Conservation (phyloP, 208 protist genomes). For the Borovskyia barvae region DNA sequence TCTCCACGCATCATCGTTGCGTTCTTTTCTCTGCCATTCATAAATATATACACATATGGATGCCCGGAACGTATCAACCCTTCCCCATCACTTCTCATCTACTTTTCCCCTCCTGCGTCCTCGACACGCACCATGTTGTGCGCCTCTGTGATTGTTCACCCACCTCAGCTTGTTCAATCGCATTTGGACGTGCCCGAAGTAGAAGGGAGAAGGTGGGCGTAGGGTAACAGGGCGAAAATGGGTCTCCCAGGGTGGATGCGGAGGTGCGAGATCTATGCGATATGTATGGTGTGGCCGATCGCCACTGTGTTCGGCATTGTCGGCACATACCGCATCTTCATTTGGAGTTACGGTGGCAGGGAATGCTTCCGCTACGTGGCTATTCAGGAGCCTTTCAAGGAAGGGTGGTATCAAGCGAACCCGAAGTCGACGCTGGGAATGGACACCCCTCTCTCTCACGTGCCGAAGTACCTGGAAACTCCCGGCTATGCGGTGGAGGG, state of each 20-base stretch:
- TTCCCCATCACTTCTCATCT: too few species aligned
- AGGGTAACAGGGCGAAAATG: too few species aligned
- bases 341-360: constrained; percentile 86
- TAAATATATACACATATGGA: too few species aligned
- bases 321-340: constrained; percentile 72
- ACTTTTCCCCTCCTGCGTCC: too few species aligned
- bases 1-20: too few species aligned
- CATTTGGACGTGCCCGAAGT: too few species aligned
- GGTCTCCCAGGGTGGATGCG: constrained; percentile 68
- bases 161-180: background rate
- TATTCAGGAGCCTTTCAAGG: constrained; percentile 83
- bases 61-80: too few species aligned
- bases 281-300: constrained; percentile 85
- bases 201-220: too few species aligned
- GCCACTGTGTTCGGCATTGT: constrained; percentile 59
- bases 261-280: constrained; percentile 77
- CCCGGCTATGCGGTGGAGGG: constrained; percentile 48
- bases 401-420: constrained; percentile 87
- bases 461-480: constrained; percentile 83
- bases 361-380: constrained; percentile 89
- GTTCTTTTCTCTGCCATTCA: too few species aligned
- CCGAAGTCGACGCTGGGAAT: constrained; percentile 75
- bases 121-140: too few species aligned
- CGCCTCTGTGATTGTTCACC: background rate
- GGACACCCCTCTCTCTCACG: constrained; percentile 79